Evolutionary conservation across 2,329 filamentous ascomycete genomes (phyloP), one percentile per base, ranked within the genome.

Genomic region (Colletotrichum kahawae): DNA sequence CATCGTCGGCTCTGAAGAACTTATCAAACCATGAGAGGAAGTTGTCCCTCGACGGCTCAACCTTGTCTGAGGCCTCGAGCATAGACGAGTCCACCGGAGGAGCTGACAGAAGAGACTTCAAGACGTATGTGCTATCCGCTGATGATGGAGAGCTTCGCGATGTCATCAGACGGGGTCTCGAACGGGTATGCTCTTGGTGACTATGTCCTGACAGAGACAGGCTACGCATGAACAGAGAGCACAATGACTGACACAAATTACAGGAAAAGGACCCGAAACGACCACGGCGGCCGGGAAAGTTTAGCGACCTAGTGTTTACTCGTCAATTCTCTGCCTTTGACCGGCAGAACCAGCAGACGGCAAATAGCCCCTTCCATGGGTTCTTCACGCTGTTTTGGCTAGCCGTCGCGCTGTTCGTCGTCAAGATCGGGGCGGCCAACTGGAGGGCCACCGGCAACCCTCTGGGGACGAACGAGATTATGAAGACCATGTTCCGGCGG

Each of bases 331-430:
- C 93, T 7, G 89, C 92, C 0, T 95, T 96, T 81, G 94, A 96
- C 82, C 88, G 92, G 13, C 92, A 94, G 77, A 95, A 95, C 79
- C 87, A 89, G 7, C 85, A 85, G 1, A 90, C 91, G 3, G 88
- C 90, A 5, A 91, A 92, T 63, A 95, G 92, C 56, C 92, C 92
- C 0, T 96, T 95, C 79, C 91, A 94, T 81, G 94, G 94, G 34
- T 96, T 96, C 85, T 95, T 94, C 80, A 94, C 92, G 0, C 86
- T 96, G 1, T 95, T 95, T 82, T 96, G 94, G 94, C 89, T 95
- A 62, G 88, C 89, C 10, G 91, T 95, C 76, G 88, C 90, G 8
- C 82, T 95, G 57, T 89, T 93, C 78, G 89, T 95, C 73, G 79
- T 93, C 38, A 92, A 92, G 80, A 91, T 94, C 63, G 92, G 89